Conservation (phyloP, 148 eudicot species). For the Spergularia marina region DNA sequence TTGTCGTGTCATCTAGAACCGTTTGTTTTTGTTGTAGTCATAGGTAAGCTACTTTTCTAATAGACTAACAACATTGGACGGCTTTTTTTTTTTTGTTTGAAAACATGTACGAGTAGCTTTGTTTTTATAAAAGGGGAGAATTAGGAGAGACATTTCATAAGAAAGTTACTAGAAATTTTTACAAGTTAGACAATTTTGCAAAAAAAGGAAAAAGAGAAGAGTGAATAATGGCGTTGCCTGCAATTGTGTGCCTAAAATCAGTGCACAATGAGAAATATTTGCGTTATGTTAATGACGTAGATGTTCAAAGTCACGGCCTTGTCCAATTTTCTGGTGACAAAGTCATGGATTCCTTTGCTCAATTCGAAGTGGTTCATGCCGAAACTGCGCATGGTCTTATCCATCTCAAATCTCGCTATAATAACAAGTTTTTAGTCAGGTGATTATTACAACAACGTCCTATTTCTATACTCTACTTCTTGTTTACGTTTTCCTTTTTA, state of each 20-base stretch:
- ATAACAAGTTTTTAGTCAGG: constrained; percentile 19
- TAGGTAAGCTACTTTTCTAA: no score
- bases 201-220: neutral
- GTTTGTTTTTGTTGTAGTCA: no score
- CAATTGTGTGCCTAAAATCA: constrained; percentile 9
- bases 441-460: neutral
- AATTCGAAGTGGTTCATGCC: constrained; percentile 14
- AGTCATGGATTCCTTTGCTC: constrained; percentile 6
- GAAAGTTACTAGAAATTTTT: no score
- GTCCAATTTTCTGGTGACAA: constrained; percentile 14
- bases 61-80: no score
- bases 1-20: no score
- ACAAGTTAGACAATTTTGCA: neutral
- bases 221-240: constrained; percentile 7
- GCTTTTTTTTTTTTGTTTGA: no score
- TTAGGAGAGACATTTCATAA: no score
- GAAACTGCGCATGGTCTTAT: neutral
- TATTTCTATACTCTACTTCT: neutral
- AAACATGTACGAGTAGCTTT: no score
- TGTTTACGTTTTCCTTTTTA: neutral
- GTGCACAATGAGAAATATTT: constrained; percentile 9
- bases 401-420: constrained; percentile 23
- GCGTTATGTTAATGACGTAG: neutral
- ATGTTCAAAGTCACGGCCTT: constrained; percentile 12
- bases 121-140: no score